Evolutionary conservation across 1,139 yeast species (phyloP).

Genomic region (Candida sanyaensis): DNA sequence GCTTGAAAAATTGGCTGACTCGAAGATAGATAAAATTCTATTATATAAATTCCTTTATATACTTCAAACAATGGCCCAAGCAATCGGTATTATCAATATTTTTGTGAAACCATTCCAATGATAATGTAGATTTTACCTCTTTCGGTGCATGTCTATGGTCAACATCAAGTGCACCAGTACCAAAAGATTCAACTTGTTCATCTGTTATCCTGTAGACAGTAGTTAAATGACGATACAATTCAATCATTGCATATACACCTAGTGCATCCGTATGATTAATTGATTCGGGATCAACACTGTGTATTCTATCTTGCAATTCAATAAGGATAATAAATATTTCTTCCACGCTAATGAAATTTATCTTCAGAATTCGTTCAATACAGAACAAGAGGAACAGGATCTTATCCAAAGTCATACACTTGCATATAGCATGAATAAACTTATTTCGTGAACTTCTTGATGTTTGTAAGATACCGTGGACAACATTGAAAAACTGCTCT

Average conservation of each 20-base stretch:
- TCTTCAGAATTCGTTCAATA: constrained; percentile 25
- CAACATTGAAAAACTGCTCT: constrained; percentile 21
- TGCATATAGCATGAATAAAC: constrained; percentile 35
- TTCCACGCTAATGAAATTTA: constrained; percentile 41
- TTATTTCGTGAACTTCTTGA: constrained; percentile 48
- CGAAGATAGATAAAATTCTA: not conserved
- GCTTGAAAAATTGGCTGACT: constrained; percentile 6
- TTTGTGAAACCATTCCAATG: constrained; percentile 8
- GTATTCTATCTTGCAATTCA: constrained; percentile 18
- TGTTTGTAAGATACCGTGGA: constrained; percentile 41
- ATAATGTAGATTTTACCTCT: not conserved
- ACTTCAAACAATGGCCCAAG: not conserved
- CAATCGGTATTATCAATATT: constrained; percentile 4
- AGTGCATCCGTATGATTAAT: constrained; percentile 15
- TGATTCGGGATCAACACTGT: constrained; percentile 38
- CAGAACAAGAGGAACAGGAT: constrained; percentile 7
- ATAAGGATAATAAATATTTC: constrained; percentile 30
- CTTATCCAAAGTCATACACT: constrained; percentile 22
- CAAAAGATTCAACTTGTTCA: constrained; percentile 14
- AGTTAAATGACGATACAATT: constrained; percentile 22
- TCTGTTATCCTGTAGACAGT: constrained; percentile 23
- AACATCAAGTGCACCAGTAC: constrained; percentile 8
- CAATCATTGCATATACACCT: constrained; percentile 17
- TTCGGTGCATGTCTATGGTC: constrained; percentile 12
- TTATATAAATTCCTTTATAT: constrained; percentile 4